Evolutionary conservation across 805 yeast species (phyloP), one percentile per base, ranked within the genome.

Genomic region (Candida coleopterorum): DNA sequence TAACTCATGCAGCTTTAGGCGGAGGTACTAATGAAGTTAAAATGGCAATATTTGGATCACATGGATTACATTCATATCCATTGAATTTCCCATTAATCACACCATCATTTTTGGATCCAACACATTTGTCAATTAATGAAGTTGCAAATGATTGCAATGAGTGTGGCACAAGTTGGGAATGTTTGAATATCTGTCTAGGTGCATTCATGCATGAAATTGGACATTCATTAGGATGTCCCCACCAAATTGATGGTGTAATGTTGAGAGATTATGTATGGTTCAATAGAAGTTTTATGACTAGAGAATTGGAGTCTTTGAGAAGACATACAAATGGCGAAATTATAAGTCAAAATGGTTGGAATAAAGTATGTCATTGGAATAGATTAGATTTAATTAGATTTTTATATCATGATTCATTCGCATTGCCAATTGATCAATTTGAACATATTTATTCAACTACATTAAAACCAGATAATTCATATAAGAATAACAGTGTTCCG

Each of bases 171-270:
- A 74, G 81, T 38, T 93, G 96, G 96, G 97, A 90, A 58, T 84
- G 94, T 50, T 60, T 84, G 30, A 82, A 84, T 41, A 74, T 90
- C 25, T 85, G 96, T 1, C 54, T 85, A 48, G 97, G 98, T 30
- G 97, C 97, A 0, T 89, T 88, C 49, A 71, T 89, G 82, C 97
- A 90, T 58, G 97, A 90, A 55, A 81, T 90, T 35, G 97, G 98
- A 1, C 97, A 90, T 56, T 63, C 77, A 18, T 65, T 90, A 28
- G 96, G 96, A 0, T 84, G 90, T 45, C 97, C 97, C 0, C 97
- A 90, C 60, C 93, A 88, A 57, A 84, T 80, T 10, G 66, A 72
- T 46, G 97, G 97, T 14, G 83, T 90, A 18, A 93, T 90, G 97
- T 61, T 87, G 25, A 70, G 97, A 40, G 96, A 84, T 40, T 93